Evolutionary conservation across 2,329 filamentous ascomycete species (phyloP), one percentile per base, ranked within the genome.

Genomic region (Rasamsonia emersonii): DNA sequence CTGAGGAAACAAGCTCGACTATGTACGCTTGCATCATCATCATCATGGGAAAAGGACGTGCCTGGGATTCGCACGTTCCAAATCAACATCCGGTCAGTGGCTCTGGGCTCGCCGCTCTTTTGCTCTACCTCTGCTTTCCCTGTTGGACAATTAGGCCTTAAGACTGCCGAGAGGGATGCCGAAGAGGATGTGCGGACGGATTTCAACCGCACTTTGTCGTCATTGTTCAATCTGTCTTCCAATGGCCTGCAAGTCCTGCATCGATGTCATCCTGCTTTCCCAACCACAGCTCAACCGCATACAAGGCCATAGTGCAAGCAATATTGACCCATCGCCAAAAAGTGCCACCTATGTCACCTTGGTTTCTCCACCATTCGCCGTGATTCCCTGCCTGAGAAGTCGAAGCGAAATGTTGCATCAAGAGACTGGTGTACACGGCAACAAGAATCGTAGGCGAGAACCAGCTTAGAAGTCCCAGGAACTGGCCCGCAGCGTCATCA

Each of bases 381-480:
- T 73, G 75, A 2, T 74, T 73, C 2, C 75, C 77, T 40, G 56
- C 67, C 59, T 54, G 64, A 16, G 56, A 75, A 10, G 71, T 81
- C 8, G 82, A 80, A 4, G 86, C 83, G 52, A 98, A 96, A 58
- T 98, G 91, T 57, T 96, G 91, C 66, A 96, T 80, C 19, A 98
- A 65, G 30, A 98, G 64, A 59, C 88, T 95, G 2, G 91, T 98
- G 59, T 98, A 98, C 18, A 96, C 88, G 3, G 91, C 83, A 39
- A 98, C 89, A 33, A 98, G 70, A 35, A 96, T 93, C 15, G 84
- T 93, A 0, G 91, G 89, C 11, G 85, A 91, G 62, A 95, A 96
- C 77, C 88, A 95, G 46, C 82, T 91, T 24, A 96, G 66, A 42
- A 95, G 75, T 1, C 82, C 84, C 10, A 96, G 65, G 4, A 94